Percentiles rank a stretch among this genome's conserved stretches.
Conservation (phyloP, 2,329 filamentous ascomycete genomes). For the Alternaria triticina region DNA sequence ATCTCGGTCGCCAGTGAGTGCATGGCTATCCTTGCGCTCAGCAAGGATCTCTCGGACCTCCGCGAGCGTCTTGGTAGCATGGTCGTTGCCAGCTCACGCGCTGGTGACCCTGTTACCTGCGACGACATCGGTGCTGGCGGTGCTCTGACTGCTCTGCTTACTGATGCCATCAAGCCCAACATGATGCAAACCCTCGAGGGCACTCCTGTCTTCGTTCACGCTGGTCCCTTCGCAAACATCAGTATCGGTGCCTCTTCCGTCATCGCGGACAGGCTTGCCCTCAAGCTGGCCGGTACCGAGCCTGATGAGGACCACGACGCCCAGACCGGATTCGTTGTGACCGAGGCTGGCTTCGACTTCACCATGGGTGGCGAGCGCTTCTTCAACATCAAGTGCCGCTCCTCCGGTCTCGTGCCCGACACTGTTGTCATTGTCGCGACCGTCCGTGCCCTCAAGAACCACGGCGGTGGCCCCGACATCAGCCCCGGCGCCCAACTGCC, state of each 20-base stretch:
- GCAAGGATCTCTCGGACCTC: conserved; percentile 86
- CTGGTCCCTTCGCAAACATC: conserved; percentile 97
- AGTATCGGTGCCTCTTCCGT: conserved; percentile 96
- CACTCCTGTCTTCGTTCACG: conserved; percentile 96
- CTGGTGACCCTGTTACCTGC: conserved; percentile 90
- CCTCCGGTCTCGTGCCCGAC: conserved; percentile 89
- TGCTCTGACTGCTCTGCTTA: conserved; percentile 92
- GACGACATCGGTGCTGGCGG: conserved; percentile 94
- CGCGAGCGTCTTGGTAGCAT: conserved; percentile 91
- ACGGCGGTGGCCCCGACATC: conserved; percentile 95
- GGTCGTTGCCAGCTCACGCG: conserved; percentile 87
- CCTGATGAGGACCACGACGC: conserved; percentile 81
- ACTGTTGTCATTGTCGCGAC: conserved; percentile 95
- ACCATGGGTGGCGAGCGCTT: conserved; percentile 99
- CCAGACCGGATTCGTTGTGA: conserved; percentile 92
- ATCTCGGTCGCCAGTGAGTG: conserved; percentile 98
- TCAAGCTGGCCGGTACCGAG: conserved; percentile 96
- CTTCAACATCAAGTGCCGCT: conserved; percentile 99
- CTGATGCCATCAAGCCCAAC: conserved; percentile 98
- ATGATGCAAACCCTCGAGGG: conserved; percentile 98
- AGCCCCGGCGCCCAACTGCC: conserved; percentile 83
- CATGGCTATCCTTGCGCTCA: conserved; percentile 96
- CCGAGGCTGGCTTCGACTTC: conserved; percentile 98
- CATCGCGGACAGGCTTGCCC: conserved; percentile 89
- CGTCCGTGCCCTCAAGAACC: conserved; percentile 93